Conservation (phyloP, 2,329 filamentous ascomycete species). For the Hypocreales sp. region DNA sequence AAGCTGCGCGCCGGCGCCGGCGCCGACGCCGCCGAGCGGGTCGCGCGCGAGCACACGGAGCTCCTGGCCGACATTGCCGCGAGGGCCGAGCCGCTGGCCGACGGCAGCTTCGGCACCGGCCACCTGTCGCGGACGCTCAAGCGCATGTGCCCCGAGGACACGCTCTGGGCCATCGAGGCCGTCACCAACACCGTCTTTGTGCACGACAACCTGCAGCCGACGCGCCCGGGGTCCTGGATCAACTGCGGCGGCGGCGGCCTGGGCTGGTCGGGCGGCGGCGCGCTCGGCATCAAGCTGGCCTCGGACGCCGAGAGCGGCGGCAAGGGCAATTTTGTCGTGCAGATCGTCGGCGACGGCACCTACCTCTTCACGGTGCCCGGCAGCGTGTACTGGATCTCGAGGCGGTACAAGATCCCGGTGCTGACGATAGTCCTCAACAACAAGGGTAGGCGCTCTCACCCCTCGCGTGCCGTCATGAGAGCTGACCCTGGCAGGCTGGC, state of each 20-base stretch:
- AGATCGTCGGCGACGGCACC: slow-evolving; percentile 42
- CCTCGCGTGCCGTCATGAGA: not conserved
- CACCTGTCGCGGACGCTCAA: slow-evolving; percentile 17
- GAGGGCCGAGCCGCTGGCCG: slow-evolving; percentile 38
- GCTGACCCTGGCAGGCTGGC: slow-evolving; percentile 31
- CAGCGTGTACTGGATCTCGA: slow-evolving; percentile 40
- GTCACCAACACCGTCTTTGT: slow-evolving; percentile 57
- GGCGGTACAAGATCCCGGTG: slow-evolving; percentile 36
- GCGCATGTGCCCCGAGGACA: slow-evolving; percentile 25
- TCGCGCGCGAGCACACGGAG: slow-evolving; percentile 41
- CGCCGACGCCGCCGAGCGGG: slow-evolving; percentile 18
- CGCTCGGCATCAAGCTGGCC: slow-evolving; percentile 63
- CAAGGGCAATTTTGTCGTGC: slow-evolving; percentile 34
- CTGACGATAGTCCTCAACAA: slow-evolving; percentile 42
- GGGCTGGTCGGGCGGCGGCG: slow-evolving; percentile 65
- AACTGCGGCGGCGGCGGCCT: slow-evolving; percentile 71
- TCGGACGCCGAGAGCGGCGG: slow-evolving; percentile 25
- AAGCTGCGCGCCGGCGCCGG: slow-evolving; percentile 15
- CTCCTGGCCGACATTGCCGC: slow-evolving; percentile 44
- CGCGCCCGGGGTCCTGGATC: slow-evolving; percentile 57
- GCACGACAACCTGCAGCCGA: slow-evolving; percentile 54
- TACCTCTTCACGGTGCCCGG: slow-evolving; percentile 38
- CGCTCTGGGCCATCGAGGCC: slow-evolving; percentile 64
- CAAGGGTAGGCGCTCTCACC: slow-evolving; percentile 21
- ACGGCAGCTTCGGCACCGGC: slow-evolving; percentile 33